phyloP scores from a whole-genome alignment of 495 filamentous ascomycete species.

The Collariella sp. region DNA sequence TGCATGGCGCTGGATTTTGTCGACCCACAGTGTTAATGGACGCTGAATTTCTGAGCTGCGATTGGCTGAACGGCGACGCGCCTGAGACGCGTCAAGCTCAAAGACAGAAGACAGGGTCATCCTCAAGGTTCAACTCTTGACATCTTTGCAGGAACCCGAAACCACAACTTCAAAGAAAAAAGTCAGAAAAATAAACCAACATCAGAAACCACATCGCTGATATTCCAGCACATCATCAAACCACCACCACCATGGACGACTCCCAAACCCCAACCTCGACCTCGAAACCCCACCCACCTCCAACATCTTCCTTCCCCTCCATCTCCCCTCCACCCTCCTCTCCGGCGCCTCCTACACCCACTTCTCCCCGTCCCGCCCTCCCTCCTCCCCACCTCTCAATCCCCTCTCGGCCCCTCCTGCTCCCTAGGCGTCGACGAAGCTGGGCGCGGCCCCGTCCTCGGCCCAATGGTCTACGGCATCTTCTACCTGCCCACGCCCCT shows the following conservation, averaged over 20 bases:
- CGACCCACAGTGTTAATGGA: neutral
- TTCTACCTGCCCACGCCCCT: slow-evolving; percentile 68
- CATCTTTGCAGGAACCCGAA: too few relatives aligned
- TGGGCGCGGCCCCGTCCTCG: slow-evolving; percentile 86
- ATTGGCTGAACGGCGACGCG: slow-evolving; percentile 11
- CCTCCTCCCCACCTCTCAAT: slow-evolving; percentile 33
- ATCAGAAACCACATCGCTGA: neutral
- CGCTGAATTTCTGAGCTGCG: neutral
- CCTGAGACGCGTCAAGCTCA: slow-evolving; percentile 6
- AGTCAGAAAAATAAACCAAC: neutral
- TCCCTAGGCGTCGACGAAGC: slow-evolving; percentile 88
- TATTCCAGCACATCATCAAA: neutral
- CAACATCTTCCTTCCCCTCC: slow-evolving; percentile 68
- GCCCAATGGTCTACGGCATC: slow-evolving; percentile 93
- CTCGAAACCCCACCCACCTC: slow-evolving; percentile 50
- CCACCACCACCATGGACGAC: slow-evolving; percentile 35
- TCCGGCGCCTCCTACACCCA: slow-evolving; percentile 74
- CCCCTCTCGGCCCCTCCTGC: slow-evolving; percentile 26
- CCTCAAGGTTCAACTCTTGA: too few relatives aligned
- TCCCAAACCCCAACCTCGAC: slow-evolving; percentile 37
- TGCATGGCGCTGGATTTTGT: neutral
- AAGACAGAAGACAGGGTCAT: neutral
- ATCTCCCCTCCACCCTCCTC: slow-evolving; percentile 54
- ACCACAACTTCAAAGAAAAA: too few relatives aligned
- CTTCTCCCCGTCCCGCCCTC: slow-evolving; percentile 60